Conservation (phyloP, 176 grass and related monocot species). For the Aegilops umbellulata region DNA sequence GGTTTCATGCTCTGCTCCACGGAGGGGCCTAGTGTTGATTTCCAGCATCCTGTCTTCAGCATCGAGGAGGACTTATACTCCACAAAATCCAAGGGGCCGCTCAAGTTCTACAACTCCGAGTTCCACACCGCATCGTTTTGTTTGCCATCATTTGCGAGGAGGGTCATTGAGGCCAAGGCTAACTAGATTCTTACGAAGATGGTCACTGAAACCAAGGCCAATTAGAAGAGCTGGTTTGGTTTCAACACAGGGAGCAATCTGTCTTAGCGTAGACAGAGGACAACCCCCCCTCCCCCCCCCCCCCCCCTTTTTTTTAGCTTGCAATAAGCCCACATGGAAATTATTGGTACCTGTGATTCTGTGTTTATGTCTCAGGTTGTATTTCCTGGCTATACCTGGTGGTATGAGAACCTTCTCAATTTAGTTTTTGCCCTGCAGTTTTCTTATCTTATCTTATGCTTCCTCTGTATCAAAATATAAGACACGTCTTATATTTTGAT, state of each 20-base stretch:
- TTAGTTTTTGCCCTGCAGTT: neutral
- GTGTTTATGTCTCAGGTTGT: neutral
- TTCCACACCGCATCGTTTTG: slow-evolving; percentile 94
- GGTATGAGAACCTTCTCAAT: slow-evolving; percentile 21
- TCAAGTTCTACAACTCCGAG: slow-evolving; percentile 96
- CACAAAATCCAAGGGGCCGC: slow-evolving; percentile 57
- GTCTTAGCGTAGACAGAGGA: slow-evolving; percentile 8
- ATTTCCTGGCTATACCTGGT: slow-evolving; percentile 10
- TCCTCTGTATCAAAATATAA: no score
- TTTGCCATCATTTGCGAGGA: slow-evolving; percentile 89
- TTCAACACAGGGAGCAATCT: neutral
- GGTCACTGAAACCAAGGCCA: neutral
- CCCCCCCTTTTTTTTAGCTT: neutral
- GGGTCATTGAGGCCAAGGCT: slow-evolving; percentile 61
- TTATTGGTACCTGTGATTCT: neutral
- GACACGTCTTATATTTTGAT: no score
- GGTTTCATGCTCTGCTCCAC: slow-evolving; percentile 99
- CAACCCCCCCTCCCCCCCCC: no score
- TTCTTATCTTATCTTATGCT: neutral
- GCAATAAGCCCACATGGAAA: slow-evolving; percentile 17
- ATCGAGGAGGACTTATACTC: slow-evolving; percentile 76
- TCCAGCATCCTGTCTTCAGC: slow-evolving; percentile 64
- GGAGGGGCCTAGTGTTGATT: slow-evolving; percentile 67
- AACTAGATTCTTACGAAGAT: slow-evolving; percentile 11
- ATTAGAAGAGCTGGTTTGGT: neutral